Evolutionary conservation across 1,139 yeast genomes (phyloP), one percentile per base, ranked within the genome.

Genomic region (Blastobotrys ciferrii): DNA sequence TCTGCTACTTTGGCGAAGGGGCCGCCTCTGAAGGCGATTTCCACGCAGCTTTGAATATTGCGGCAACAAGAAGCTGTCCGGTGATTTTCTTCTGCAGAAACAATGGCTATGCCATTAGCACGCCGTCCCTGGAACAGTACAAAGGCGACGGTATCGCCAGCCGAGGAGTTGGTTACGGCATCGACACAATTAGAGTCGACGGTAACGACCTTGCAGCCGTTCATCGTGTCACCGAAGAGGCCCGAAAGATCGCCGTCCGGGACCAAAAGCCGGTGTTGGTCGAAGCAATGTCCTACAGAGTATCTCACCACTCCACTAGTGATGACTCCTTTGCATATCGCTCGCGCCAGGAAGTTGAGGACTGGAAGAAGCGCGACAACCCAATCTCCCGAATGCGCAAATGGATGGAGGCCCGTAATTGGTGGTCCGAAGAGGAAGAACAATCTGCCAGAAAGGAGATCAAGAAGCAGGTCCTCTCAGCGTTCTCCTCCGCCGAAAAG

Each of bases 21-120:
- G 70, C 71, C 1, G 69, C 70, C 0, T 65, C 69, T 14, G 71
- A 67, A 48, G 71, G 71, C 4, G 71, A 67, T 37, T 67, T 67
- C 56, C 71, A 67, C 46, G 68, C 69, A 33, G 70, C 70, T 2
- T 54, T 67, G 36, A 67, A 67, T 53, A 67, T 67, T 53, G 70
- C 71, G 1, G 69, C 71, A 11, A 66, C 70, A 9, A 52, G 69
- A 39, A 57, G 52, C 49, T 67, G 69, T 45, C 71, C 71, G 2
- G 60, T 63, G 9, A 55, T 67, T 9, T 67, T 58, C 53, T 62
- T 67, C 47, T 66, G 70, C 56, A 54, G 71, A 50, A 67, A 67
- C 58, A 67, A 67, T 48, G 71, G 71, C 23, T 67, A 63, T 38
- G 71, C 71, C 18, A 67, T 67, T 46, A 63, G 68, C 48, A 67